Base-by-base conservation (phyloP, 2,329 filamentous ascomycete species). In the Alternaria consortialis region DNA sequence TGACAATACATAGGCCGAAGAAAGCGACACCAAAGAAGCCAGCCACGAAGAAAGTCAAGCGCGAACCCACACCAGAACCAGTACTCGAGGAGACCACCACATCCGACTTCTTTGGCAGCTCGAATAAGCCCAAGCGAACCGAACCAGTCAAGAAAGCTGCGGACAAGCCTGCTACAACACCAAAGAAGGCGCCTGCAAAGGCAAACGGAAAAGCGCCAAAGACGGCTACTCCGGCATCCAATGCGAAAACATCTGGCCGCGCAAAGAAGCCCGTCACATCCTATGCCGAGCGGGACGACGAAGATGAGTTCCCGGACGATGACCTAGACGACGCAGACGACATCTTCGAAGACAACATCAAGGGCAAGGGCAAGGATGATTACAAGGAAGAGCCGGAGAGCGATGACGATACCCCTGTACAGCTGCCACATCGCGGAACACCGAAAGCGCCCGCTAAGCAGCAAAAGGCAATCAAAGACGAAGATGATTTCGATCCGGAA, bases 271-370 rank as follows among this genome's bases (percentile, higher is more conserved):
- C 70, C 9, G 77, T 80, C 58, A 80, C 78, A 44, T 68, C 76
- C 74, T 75, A 77, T 58, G 63, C 72, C 65, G 65, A 90, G 66
- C 87, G 92, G 20, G 90, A 91, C 54, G 89, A 89, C 34, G 84
- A 86, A 7, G 87, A 92, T 17, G 73, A 77, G 27, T 78, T 77
- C 64, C 70, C 74, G 5, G 76, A 82, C 43, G 74, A 81, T 51
- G 80, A 82, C 48, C 74, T 79, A 44, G 89, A 87, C 44, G 84
- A 80, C 3, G 90, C 87, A n/a, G 91, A 93, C 66, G 94, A 97
- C 69, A 93, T 97, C 20, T 94, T 94, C 77, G 91, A 90, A 13
- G 89, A 90, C 4, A 88, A 92, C 65, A 86, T 85, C 34, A 90
- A 88, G 74, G 86, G 85, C 48, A 82, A 86, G 44, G 87, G 85